phyloP scores from a whole-genome alignment of 2,329 filamentous ascomycete species.

The Calonectria hawksworthii region DNA sequence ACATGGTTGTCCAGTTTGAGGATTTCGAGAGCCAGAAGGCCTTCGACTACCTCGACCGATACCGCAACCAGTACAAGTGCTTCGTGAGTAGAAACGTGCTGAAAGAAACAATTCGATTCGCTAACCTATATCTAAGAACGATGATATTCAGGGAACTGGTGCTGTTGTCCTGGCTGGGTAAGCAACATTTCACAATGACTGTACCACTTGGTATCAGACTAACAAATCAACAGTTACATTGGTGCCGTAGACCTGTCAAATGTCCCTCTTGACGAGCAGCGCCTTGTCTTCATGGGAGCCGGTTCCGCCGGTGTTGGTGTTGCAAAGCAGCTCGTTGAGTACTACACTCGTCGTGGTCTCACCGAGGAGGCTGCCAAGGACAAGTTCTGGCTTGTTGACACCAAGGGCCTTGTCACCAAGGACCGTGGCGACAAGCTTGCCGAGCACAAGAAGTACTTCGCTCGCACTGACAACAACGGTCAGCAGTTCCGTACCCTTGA shows the following conservation, averaged over 20 bases:
- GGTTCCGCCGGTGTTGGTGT: conserved; percentile 97
- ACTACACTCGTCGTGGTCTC: conserved; percentile 93
- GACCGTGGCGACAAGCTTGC: conserved; percentile 95
- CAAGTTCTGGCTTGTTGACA: conserved; percentile 98
- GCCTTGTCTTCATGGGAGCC: conserved; percentile 95
- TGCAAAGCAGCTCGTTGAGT: conserved; percentile 97
- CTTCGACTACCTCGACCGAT: conserved; percentile 92
- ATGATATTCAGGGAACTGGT: conserved; percentile 97
- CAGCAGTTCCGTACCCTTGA: conserved; percentile 84
- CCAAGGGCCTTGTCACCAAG: conserved; percentile 92
- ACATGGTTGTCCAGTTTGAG: conserved; percentile 90
- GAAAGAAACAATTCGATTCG: conserved; percentile 16
- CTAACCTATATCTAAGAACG: conserved; percentile 67
- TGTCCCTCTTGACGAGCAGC: conserved; percentile 89
- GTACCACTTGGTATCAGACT: conserved; percentile 49
- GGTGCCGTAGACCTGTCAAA: conserved; percentile 86
- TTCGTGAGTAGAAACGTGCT: conserved; percentile 65
- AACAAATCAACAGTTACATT: conserved; percentile 74
- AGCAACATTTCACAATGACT: conserved; percentile 44
- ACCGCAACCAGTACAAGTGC: conserved; percentile 90
- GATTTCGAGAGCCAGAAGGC: conserved; percentile 95
- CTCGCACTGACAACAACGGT: conserved; percentile 74
- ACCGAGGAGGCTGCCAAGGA: conserved; percentile 87
- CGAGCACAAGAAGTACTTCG: conserved; percentile 86
- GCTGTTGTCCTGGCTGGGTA: conserved; percentile 91